phyloP scores from a whole-genome alignment of 2,329 filamentous ascomycete species.

The Dothideomycetidae sp. region DNA sequence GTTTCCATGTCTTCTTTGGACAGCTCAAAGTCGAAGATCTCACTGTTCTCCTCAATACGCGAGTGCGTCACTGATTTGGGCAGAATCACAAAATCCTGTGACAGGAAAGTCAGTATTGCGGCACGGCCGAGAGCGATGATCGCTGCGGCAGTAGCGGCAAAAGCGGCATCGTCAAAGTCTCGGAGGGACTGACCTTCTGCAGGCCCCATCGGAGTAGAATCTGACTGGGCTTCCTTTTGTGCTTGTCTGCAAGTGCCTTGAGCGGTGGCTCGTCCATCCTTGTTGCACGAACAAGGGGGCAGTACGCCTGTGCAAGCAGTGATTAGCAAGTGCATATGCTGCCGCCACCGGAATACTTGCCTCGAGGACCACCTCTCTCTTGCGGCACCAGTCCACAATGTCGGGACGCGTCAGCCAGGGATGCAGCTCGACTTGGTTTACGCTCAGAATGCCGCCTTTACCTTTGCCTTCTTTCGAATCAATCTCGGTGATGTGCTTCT shows the following conservation, averaged over 20 bases:
- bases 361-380: constrained; percentile 34
- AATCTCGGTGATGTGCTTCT: constrained; percentile 42
- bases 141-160: too few species aligned
- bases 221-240: constrained; percentile 44
- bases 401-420: constrained; percentile 74
- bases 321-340: not conserved
- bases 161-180: constrained; percentile 1
- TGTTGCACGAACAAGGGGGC: constrained; percentile 30
- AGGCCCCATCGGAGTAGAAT: constrained; percentile 47
- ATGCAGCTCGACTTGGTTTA: constrained; percentile 83
- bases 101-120: not conserved
- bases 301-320: constrained; percentile 30
- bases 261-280: constrained; percentile 41
- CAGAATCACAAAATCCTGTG: constrained; percentile 44
- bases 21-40: constrained; percentile 47
- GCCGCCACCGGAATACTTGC: constrained; percentile 10
- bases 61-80: constrained; percentile 47
- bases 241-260: constrained; percentile 38
- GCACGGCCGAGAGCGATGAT: not conserved
- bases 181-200: constrained; percentile 33
- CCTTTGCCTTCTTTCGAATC: constrained; percentile 48
- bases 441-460: constrained; percentile 57
- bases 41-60: constrained; percentile 46
- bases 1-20: constrained; percentile 43
- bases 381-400: constrained; percentile 61